These are phyloP conservation scores for Dipteronia sinensis DNA, from an alignment of 345 rosid species.

Conservation along the genomic window DNA sequence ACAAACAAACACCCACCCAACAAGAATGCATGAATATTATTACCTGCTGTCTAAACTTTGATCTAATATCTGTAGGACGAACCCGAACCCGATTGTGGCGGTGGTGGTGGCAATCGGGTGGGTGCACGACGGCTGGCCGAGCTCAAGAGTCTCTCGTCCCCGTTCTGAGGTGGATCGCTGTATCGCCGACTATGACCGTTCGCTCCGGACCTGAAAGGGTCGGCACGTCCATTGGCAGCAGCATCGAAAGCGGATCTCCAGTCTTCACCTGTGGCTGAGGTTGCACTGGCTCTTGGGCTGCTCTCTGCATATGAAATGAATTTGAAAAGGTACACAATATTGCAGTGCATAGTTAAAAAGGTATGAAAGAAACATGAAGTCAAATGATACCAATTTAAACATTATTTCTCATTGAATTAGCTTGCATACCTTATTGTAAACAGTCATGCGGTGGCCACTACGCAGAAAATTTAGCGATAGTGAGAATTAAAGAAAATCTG, in stretches of 20 bases:
- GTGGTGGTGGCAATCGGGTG: constrained; percentile 85
- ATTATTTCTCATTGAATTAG: not conserved
- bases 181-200: constrained; percentile 71
- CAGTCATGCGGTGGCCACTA: not conserved
- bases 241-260: constrained; percentile 98
- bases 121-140: constrained; percentile 78
- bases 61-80: constrained; percentile 54
- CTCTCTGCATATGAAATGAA: constrained; percentile 51
- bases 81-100: constrained; percentile 49
- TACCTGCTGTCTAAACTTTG: not conserved
- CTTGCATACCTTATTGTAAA: not conserved
- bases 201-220: constrained; percentile 45
- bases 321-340: not conserved
- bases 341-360: not conserved
- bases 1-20: constrained; percentile 2
- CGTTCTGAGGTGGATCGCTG: constrained; percentile 74
- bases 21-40: constrained; percentile 22
- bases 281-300: constrained; percentile 71
- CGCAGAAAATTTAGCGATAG: not conserved
- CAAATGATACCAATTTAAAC: not conserved
- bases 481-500: not conserved
- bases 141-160: constrained; percentile 54
- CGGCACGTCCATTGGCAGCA: constrained; percentile 68
- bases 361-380: not conserved
- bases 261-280: constrained; percentile 63